Evolutionary conservation across 768 basidiomycete species (phyloP), one percentile per base, ranked within the genome.

Genomic region (Ramaria rubella): DNA sequence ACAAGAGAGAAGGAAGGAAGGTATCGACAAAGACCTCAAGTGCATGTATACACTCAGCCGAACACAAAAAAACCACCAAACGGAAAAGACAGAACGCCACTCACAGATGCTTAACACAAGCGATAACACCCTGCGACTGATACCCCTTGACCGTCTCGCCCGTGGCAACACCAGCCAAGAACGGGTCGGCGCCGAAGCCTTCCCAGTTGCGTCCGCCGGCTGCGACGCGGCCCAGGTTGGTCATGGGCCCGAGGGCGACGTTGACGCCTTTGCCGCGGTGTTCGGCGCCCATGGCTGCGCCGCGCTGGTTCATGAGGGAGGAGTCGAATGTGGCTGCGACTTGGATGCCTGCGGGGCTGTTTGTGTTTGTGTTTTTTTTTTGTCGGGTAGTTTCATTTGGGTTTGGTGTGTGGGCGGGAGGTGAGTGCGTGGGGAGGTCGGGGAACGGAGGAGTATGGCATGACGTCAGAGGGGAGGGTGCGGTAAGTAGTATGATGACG

Each of bases 111-210:
- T 94, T 94, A 11, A 89, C 90, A 58, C 86, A 90, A 0, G 91
- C 90, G 65, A 91, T 88, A 0, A 93, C 87, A 36, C 93, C 93
- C 8, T 71, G 77, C 23, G 72, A 63, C 65, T 96, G 93, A 72
- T 94, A 69, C 6, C 93, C 93, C 17, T 88, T 71, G 52, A 94
- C 81, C 0, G 91, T 94, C 69, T 92, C 87, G 58, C 76, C 81
- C 0, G 81, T 77, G 12, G 75, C 81, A 65, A 90, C 90, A 12
- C 94, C 91, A n/a, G 80, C 64, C 15, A 95, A 73, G 72, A 82
- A 95, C 0, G 94, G 94, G 67, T 96, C 94, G 9, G 80, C 90
- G 29, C 93, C 92, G 57, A 93, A 94, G n/a, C 90, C 91, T 75
- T 95, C 94, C 90, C 91, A 95, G 69, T 94, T 92, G 27, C 94